Base-by-base conservation (phyloP, 164 flowering plant species). In the Nymphaea colorata region DNA sequence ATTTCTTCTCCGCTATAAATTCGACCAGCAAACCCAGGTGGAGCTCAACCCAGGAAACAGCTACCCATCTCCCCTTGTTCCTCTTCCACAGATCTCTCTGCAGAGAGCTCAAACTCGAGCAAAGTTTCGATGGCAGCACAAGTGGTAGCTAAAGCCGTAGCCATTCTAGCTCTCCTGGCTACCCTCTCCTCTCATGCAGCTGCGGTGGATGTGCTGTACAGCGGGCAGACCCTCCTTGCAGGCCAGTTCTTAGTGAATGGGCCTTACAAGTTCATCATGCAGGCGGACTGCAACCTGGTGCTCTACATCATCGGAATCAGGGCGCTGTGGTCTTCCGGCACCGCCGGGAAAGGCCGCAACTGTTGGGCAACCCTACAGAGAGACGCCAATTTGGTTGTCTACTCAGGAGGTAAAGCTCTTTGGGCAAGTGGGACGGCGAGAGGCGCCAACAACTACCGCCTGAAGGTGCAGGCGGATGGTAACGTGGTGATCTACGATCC, bases 401-500 rank as follows among this genome's bases (percentile, higher is more conserved):
- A 53, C 41, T 72, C 71, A 15, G 75, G 75, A 42, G 14, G 14
- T 8, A 25, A 59, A 41, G 67, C 59, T 15, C 59, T 76, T 18
- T 76, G 78, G 78, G 64, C 67, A 0, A 76, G 78, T 18, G 43
- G 44, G 18, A 64, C 43, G 4, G 69, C 71, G 5, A 15, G 62
- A 8, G 77, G 74, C 4, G 65, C 68, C 41, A 76, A 76, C 65
- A 66, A 36, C 41, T 76, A 76, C 71, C 67, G 78, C 3, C 69
- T 76, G 51, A 70, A 72, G 18, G 75, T 72, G 42, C 78, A 76
- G 47, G 43, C 59, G 16, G 78, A 76, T 45, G 78, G 78, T 4
- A 76, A 76, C 55, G 78, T 76, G 14, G 78, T 71, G 41, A 66
- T 75, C 44, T 75, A 75, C 18, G 78, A 72, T 14, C 69, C 68